These are phyloP conservation scores for Suhomyces canberraensis DNA, from an alignment of 805 yeast species.

Conservation along the genomic window DNA sequence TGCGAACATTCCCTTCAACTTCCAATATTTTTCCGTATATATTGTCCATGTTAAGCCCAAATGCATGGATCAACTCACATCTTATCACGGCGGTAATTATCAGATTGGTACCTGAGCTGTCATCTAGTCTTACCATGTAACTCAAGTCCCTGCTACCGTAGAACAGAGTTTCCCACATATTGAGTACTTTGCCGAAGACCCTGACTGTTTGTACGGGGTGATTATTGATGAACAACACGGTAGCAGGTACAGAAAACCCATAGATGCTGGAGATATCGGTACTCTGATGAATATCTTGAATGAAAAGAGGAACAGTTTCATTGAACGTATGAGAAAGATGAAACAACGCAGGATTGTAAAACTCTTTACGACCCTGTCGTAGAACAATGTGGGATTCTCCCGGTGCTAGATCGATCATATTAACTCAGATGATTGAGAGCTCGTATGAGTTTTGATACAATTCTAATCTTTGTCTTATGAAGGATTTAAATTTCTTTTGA, in stretches of 20 bases:
- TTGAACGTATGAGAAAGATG: constrained; percentile 27
- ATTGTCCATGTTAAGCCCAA: constrained; percentile 14
- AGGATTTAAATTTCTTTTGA: no score
- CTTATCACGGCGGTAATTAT: constrained; percentile 20
- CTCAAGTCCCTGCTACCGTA: constrained; percentile 9
- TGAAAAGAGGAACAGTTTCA: constrained; percentile 22
- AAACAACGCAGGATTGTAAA: constrained; percentile 34
- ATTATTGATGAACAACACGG: constrained; percentile 23
- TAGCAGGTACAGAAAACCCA: constrained; percentile 1
- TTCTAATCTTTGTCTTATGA: no score
- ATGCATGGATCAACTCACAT: constrained; percentile 7
- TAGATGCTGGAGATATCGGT: neutral
- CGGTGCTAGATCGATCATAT: constrained; percentile 30
- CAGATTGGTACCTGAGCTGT: constrained; percentile 31
- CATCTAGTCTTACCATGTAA: constrained; percentile 29
- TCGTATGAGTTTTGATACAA: no score
- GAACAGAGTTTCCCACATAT: neutral
- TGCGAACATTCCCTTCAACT: constrained; percentile 16
- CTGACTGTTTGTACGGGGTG: constrained; percentile 28
- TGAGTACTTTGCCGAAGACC: constrained; percentile 22
- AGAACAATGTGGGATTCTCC: constrained; percentile 32
- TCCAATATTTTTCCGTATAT: constrained; percentile 26
- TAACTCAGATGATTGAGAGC: no score
- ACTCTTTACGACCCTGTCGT: constrained; percentile 20
- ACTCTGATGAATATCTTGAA: constrained; percentile 24